Evolutionary conservation across 345 rosid genomes (phyloP).

Genomic region (Alliaria petiolata): DNA sequence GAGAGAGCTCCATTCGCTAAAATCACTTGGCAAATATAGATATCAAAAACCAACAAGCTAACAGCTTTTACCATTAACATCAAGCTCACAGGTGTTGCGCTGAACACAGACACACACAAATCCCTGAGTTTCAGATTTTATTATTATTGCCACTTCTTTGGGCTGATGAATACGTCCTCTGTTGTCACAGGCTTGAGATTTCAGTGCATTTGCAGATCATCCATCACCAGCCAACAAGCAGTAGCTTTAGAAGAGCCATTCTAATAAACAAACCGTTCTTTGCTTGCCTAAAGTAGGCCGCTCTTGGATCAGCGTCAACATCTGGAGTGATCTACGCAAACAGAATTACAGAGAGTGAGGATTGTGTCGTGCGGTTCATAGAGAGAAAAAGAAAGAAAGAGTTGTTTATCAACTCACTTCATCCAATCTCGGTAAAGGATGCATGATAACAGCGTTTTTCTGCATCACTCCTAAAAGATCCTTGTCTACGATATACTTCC

Average conservation of each 20-base stretch:
- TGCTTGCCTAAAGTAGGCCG: slow-evolving; percentile 97
- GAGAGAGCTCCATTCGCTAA: too few species aligned
- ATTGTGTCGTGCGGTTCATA: not conserved
- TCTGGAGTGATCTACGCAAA: slow-evolving; percentile 62
- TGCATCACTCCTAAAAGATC: slow-evolving; percentile 67
- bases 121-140: not conserved
- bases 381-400: not conserved
- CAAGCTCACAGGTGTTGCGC: slow-evolving; percentile 9
- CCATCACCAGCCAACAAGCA: slow-evolving; percentile 38
- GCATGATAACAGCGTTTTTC: slow-evolving; percentile 85
- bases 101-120: not conserved
- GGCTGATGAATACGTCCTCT: not conserved
- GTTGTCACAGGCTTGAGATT: slow-evolving; percentile 9
- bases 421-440: slow-evolving; percentile 94
- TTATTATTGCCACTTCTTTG: slow-evolving; percentile 1
- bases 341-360: not conserved
- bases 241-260: slow-evolving; percentile 73
- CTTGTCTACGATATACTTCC: slow-evolving; percentile 76
- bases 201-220: not conserved
- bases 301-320: slow-evolving; percentile 84
- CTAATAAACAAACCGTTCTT: slow-evolving; percentile 93
- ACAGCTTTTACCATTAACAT: slow-evolving; percentile 8
- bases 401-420: slow-evolving; percentile 44
- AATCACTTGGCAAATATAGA: too few species aligned
- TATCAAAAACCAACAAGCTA: slow-evolving; percentile 9